Evolutionary conservation across 345 rosid species (phyloP).

Genomic region (Aquilaria yunnanensis): DNA sequence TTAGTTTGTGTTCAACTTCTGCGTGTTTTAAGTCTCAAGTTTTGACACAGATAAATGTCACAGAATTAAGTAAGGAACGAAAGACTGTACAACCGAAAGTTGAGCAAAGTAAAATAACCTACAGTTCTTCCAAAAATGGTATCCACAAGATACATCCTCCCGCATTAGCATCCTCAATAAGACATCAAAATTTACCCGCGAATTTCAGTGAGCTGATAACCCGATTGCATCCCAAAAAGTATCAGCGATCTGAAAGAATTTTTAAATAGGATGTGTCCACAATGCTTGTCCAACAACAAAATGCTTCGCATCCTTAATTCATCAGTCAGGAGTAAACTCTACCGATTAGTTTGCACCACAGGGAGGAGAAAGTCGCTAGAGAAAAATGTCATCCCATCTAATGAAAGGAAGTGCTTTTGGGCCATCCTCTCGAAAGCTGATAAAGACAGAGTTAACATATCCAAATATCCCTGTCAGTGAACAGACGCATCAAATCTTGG

Average conservation of each 20-base stretch:
- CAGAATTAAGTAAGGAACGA: neutral
- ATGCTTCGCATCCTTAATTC: conserved; percentile 9
- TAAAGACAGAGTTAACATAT: neutral
- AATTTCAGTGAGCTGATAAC: conserved; percentile 7
- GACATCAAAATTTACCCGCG: conserved; percentile 9
- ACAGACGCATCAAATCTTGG: conserved; percentile 89
- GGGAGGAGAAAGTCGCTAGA: neutral
- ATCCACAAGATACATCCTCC: conserved; percentile 9
- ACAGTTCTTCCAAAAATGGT: conserved; percentile 16
- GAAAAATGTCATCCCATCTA: neutral
- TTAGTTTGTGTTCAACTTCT: neutral
- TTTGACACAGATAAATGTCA: neutral
- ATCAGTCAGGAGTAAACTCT: conserved; percentile 6
- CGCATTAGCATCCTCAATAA: conserved; percentile 4
- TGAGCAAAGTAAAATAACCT: conserved; percentile 13
- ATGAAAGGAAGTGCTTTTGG: neutral
- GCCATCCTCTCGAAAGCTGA: neutral
- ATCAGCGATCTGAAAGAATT: conserved; percentile 4
- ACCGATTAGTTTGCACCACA: neutral
- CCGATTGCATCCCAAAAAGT: neutral
- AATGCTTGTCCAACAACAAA: conserved; percentile 4
- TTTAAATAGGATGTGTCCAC: conserved; percentile 7
- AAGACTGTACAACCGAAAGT: neutral
- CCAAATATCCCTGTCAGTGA: conserved; percentile 17
- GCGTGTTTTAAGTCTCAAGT: neutral